Base-by-base conservation (phyloP, 306 rosid species). In the Quercus engelmannii region DNA sequence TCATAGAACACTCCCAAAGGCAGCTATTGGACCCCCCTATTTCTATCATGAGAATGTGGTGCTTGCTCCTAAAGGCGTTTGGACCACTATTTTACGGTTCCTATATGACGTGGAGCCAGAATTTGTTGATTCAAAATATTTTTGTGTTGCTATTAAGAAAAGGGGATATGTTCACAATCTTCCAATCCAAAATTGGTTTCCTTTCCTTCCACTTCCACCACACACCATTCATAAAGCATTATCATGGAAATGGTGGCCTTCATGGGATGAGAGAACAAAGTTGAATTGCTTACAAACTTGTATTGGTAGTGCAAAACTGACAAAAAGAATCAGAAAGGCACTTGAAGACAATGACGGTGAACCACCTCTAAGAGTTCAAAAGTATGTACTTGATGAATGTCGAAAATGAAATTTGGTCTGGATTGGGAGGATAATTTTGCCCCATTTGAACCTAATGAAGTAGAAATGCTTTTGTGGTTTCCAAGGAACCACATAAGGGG, bases 401-500 rank as follows among this genome's bases (percentile, higher is more conserved):
- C 86, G 93, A 69, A 95, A 90, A 76, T 91, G 99, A 97, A 95
- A 95, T 82, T 82, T 95, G 64, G 96, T 95, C 30, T 92, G 98
- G 99, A 97, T 91, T n/a, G 98, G 98, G 65, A 90, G 88, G 84
- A 93, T 54, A 95, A 95, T 85, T 90, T 90, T 71, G 99, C 99
- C 79, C 99, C 99, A 0, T 85, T 95, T 18, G 99, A 96, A 83
- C 90, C 93, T 3, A 97, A 93, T 64, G 98, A 96, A 79, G 96
- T 91, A 1, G 99, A 96, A 74, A 88, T 85, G 77, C 85, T 96
- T 76, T 72, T 96, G 75, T 98, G 99, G 31, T 96, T 93, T 78
- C 99, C 98, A 17, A 93, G 76, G 87, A 90, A 96, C 87, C 99
- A 96, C 81, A 96, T 98, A 12, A 89, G 99, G 67, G 99, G 98